Conservation (phyloP, 164 flowering plant species). For the Vitis rupestris region DNA sequence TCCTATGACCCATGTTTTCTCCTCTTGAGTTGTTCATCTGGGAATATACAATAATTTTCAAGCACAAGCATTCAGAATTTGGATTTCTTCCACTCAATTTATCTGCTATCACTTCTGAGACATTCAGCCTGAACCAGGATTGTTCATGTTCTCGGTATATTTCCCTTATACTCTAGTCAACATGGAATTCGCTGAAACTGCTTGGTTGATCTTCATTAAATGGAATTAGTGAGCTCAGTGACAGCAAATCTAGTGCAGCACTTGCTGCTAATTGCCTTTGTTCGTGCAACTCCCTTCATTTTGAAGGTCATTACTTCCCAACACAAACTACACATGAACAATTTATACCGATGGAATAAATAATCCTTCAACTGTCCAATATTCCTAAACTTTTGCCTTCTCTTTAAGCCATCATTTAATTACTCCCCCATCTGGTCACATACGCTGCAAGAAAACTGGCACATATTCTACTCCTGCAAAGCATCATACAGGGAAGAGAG, state of each 20-base stretch:
- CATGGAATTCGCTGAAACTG: too few species aligned
- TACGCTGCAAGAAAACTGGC: constrained; percentile 73
- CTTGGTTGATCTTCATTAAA: too few species aligned
- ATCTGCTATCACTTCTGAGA: constrained; percentile 61
- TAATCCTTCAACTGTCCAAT: constrained; percentile 85
- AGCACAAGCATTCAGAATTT: constrained; percentile 67
- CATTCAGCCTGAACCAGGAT: constrained; percentile 77
- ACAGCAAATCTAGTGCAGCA: too few species aligned
- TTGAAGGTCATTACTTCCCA: constrained; percentile 53
- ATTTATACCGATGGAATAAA: constrained; percentile 63
- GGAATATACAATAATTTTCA: constrained; percentile 71
- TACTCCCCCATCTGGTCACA: constrained; percentile 69
- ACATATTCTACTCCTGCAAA: constrained; percentile 61
- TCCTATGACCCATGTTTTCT: not conserved
- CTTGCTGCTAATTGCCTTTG: too few species aligned
- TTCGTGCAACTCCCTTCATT: too few species aligned
- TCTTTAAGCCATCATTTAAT: constrained; percentile 50
- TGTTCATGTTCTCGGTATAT: constrained; percentile 42
- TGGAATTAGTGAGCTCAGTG: too few species aligned
- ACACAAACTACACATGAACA: constrained; percentile 85
- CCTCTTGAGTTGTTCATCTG: constrained; percentile 21
- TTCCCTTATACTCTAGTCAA: constrained; percentile 34
- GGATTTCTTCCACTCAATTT: constrained; percentile 53
- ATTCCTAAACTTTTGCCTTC: constrained; percentile 51
- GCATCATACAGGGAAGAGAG: constrained; percentile 67